Conservation (phyloP, 129 eudicot genomes). For the Flaveria robusta region DNA sequence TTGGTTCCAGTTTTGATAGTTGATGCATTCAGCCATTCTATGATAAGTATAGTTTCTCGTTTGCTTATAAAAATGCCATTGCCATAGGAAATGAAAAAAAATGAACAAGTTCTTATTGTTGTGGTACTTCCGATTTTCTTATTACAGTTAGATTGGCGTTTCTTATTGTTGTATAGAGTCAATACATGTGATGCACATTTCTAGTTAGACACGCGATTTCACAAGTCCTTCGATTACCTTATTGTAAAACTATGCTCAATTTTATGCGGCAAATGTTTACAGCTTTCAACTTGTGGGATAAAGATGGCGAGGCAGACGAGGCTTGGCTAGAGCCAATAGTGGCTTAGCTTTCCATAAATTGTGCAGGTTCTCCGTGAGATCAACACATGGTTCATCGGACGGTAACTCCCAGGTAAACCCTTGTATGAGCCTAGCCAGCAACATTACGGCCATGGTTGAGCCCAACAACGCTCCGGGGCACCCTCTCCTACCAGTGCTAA, state of each 20-base stretch:
- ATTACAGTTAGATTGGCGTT: too few species aligned
- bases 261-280: too few species aligned
- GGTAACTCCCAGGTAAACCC: neutral
- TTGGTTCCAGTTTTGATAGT: conserved; percentile 6
- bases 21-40: neutral
- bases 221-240: too few species aligned
- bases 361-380: neutral
- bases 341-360: neutral
- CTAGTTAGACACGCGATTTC: too few species aligned
- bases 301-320: neutral
- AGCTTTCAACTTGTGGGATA: neutral
- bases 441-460: neutral
- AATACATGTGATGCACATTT: too few species aligned
- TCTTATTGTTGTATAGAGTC: too few species aligned
- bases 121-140: too few species aligned
- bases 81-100: neutral
- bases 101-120: neutral
- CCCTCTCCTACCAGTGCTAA: neutral
- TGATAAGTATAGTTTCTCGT: neutral
- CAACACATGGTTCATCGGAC: neutral
- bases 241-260: too few species aligned
- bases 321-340: neutral
- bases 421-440: neutral
- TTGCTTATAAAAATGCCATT: neutral
- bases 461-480: neutral